Evolutionary conservation across 1,284 basidiomycete genomes (phyloP).

Genomic region (Microstroma glucosiphilum): DNA sequence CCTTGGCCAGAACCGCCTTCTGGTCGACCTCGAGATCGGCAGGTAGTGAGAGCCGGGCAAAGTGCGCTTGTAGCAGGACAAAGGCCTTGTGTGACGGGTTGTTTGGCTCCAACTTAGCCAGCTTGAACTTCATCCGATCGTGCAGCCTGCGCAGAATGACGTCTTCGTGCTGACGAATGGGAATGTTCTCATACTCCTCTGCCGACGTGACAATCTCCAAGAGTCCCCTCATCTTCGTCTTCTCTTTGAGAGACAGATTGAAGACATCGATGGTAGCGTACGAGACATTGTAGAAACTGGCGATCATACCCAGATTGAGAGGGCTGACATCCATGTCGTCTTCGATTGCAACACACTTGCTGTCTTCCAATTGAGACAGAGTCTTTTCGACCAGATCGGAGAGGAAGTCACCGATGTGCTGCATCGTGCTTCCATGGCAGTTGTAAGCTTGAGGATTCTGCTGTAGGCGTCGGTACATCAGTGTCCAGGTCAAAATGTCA

Average conservation of each 20-base stretch:
- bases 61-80: slow-evolving; percentile 92
- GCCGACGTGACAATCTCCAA: slow-evolving; percentile 94
- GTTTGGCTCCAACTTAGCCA: slow-evolving; percentile 74
- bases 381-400: slow-evolving; percentile 94
- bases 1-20: slow-evolving; percentile 74
- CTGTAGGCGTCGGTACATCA: slow-evolving; percentile 92
- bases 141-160: slow-evolving; percentile 65
- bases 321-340: slow-evolving; percentile 57
- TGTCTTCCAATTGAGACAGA: slow-evolving; percentile 79
- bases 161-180: slow-evolving; percentile 67
- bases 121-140: slow-evolving; percentile 94
- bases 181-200: slow-evolving; percentile 88
- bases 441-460: slow-evolving; percentile 62
- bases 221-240: slow-evolving; percentile 93
- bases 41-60: slow-evolving; percentile 81
- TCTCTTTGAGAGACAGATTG: slow-evolving; percentile 86
- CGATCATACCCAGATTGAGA: slow-evolving; percentile 55
- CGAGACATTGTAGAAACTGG: slow-evolving; percentile 62
- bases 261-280: slow-evolving; percentile 96
- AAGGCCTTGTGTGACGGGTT: slow-evolving; percentile 97
- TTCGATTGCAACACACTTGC: slow-evolving; percentile 87
- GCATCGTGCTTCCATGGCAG: slow-evolving; percentile 41
- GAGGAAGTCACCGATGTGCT: slow-evolving; percentile 53
- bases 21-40: slow-evolving; percentile 91
- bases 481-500: slow-evolving; percentile 88